phyloP scores from a whole-genome alignment of 176 grass and related monocot genomes.

The Oryza longistaminata region DNA sequence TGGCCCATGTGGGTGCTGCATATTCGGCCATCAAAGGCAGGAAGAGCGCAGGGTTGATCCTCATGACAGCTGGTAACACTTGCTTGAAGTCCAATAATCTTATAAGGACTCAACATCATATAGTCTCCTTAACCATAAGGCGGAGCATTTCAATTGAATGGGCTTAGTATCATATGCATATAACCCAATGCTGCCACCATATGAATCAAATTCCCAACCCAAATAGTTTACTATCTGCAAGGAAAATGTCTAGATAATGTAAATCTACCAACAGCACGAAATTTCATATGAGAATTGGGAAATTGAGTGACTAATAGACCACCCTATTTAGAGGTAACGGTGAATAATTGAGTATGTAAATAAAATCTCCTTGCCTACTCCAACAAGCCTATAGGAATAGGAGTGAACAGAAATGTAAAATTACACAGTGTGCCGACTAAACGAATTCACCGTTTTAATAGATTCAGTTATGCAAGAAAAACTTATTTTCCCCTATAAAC shows the following conservation, averaged over 20 bases:
- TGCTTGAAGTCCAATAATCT: conserved; percentile 17
- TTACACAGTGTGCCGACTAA: not conserved
- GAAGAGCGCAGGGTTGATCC: conserved; percentile 44
- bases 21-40: conserved; percentile 38
- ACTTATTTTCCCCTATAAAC: not conserved
- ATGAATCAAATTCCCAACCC: not conserved
- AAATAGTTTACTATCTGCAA: conserved; percentile 31
- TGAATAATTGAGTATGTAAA: not conserved
- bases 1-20: conserved; percentile 62
- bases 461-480: not conserved
- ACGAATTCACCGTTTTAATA: not conserved
- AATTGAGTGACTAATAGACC: not conserved
- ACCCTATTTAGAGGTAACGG: not conserved
- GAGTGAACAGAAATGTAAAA: not conserved
- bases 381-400: not conserved
- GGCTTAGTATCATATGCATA: not conserved
- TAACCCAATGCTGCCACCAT: not conserved
- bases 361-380: not conserved
- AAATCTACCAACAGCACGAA: not conserved
- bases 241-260: not conserved
- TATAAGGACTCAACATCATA: conserved; percentile 42
- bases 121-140: not conserved
- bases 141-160: conserved; percentile 13
- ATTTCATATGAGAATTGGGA: conserved; percentile 13
- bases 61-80: conserved; percentile 34